Evolutionary conservation across 2,329 filamentous ascomycete species (phyloP).

Genomic region (Chrysoporthe deuterocubensis): DNA sequence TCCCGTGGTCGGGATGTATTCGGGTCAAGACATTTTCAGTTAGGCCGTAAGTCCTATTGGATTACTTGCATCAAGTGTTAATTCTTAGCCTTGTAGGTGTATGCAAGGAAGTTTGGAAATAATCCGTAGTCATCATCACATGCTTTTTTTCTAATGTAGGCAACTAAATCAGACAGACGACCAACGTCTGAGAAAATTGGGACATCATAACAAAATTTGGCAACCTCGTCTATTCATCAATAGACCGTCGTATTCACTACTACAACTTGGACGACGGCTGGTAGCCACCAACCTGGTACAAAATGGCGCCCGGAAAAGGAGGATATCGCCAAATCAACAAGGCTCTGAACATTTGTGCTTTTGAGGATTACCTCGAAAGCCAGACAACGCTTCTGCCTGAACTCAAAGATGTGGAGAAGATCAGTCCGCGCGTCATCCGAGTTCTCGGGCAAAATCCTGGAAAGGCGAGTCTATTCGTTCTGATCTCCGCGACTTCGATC

Average conservation of each 20-base stretch:
- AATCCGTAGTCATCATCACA: too few relatives aligned
- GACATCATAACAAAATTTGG: too few relatives aligned
- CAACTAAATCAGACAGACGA: too few relatives aligned
- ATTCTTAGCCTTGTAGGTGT: background rate
- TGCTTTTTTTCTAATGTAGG: too few relatives aligned
- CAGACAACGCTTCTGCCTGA: conserved; percentile 43
- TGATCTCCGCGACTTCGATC: background rate
- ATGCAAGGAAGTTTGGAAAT: too few relatives aligned
- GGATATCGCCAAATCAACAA: conserved; percentile 54
- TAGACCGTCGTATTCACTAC: background rate
- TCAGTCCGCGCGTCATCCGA: conserved; percentile 47
- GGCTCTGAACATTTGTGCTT: conserved; percentile 49
- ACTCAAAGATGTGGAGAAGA: conserved; percentile 39
- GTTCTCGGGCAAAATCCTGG: conserved; percentile 50
- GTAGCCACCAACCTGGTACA: background rate
- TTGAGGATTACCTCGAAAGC: conserved; percentile 50
- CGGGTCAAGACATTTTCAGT: background rate
- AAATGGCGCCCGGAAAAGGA: conserved; percentile 29
- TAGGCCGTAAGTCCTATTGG: background rate
- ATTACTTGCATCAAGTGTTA: background rate
- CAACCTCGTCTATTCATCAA: background rate
- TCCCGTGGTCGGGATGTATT: background rate
- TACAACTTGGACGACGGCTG: background rate
- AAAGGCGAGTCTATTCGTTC: conserved; percentile 37
- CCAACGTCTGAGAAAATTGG: too few relatives aligned